A percentile compares a stretch with the other conserved stretches of the same genome.
Evolutionary conservation across 208 protist genomes (phyloP).

Genomic region (Endotrypanum monterogeii): DNA sequence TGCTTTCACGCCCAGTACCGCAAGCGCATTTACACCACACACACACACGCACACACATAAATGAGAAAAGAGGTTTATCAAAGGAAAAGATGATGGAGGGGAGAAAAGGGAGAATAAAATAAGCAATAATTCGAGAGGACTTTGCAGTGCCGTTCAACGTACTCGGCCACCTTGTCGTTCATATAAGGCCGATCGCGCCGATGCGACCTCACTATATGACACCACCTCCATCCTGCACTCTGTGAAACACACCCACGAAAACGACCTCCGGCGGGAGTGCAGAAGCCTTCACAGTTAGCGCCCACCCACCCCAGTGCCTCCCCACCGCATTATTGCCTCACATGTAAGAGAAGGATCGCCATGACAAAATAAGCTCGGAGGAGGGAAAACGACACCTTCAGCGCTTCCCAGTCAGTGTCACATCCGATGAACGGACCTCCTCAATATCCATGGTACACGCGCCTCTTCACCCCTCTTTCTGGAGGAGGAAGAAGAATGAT

Average conservation of each 20-base stretch:
- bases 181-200: not conserved
- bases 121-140: not conserved
- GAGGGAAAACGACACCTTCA: not conserved
- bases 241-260: not conserved
- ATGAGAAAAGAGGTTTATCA: not conserved
- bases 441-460: not conserved
- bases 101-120: not conserved
- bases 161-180: not conserved
- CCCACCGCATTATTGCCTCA: not conserved
- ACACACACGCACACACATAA: not conserved
- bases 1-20: not conserved
- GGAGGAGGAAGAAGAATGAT: too few species aligned
- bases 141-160: not conserved
- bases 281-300: not conserved
- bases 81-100: not conserved
- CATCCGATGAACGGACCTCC: not conserved
- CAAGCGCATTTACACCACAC: not conserved
- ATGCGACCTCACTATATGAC: not conserved
- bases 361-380: not conserved
- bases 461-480: too few species aligned
- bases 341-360: not conserved
- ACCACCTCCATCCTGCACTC: not conserved
- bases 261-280: not conserved
- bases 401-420: not conserved
- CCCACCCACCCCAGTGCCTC: not conserved